Base-by-base conservation (phyloP, 495 filamentous ascomycete genomes). In the Neurospora sp. region DNA sequence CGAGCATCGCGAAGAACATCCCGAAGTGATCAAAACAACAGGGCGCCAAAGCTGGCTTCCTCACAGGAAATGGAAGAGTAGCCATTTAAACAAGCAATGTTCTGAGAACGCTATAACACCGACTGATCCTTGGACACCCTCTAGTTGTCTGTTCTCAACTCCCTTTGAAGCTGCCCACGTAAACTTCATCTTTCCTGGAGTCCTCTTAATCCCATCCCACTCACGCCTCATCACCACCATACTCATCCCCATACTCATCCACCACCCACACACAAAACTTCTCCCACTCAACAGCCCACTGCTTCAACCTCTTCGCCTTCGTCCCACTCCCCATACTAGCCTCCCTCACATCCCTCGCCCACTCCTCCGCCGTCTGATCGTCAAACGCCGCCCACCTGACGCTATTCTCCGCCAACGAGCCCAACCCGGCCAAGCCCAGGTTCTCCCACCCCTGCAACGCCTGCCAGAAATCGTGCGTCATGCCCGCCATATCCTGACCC, bases 381-480 rank as follows among this genome's bases (percentile, higher is more conserved):
- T 94, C 92, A 78, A 92, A 97, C 40, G 91, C 90, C 31, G 94
- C 93, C 92, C 92, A 98, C 39, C 91, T 86, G 46, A 99, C 90
- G 72, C 94, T 96, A 73, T 96, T 98, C 84, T 97, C 93, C 16
- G 92, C 95, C 77, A 99, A 85, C 76, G 90, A 90, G 5, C 93
- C 95, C 46, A 95, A 81, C 1, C 93, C 93, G 20, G 90, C 92
- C 35, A 97, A 81, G 16, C 94, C 96, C 35, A 97, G 86, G 75
- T 93, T 95, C 72, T 96, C 89, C 83, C 93, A 92, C 2, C 91
- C 92, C 77, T 96, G 93, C 46, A 98, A 82, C 7, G 92, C 92
- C 81, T 95, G 93, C 94, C 94, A 97, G 81, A 95, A 96, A 78
- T 97, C 93, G 80, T 96, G 90, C 5, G 92, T 94, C 84, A 94